A percentile compares a stretch with the other conserved stretches of the same genome.
Evolutionary conservation across 306 rosid species (phyloP).

Genomic region (Fragaria iinumae): DNA sequence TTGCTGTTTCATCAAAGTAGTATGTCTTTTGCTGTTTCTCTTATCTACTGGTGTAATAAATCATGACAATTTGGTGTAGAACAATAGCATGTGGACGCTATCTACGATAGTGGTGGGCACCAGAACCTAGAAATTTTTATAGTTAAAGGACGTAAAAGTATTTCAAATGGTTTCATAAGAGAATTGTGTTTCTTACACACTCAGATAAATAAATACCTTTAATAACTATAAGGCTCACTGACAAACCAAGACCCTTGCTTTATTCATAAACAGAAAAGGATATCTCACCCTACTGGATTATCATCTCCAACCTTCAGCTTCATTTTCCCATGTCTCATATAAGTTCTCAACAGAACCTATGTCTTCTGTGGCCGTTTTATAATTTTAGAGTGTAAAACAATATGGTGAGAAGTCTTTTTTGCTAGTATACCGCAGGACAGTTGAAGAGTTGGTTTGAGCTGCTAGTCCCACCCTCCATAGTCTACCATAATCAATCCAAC

Average conservation of each 20-base stretch:
- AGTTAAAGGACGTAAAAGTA: neutral
- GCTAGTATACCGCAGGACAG: neutral
- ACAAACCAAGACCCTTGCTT: neutral
- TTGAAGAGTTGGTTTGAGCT: neutral
- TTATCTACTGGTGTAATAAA: neutral
- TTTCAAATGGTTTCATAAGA: no score
- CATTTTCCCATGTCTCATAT: neutral
- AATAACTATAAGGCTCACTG: neutral
- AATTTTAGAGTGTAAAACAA: neutral
- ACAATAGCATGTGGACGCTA: neutral
- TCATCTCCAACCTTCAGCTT: neutral
- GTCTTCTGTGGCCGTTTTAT: neutral
- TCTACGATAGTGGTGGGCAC: neutral
- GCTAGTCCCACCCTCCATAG: neutral
- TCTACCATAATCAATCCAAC: neutral
- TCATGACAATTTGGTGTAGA: neutral
- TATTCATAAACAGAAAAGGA: neutral
- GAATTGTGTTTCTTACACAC: neutral
- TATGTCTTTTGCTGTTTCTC: neutral
- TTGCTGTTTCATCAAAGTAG: neutral
- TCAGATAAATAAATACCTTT: neutral
- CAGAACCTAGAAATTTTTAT: neutral
- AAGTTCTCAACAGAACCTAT: neutral
- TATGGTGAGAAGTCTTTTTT: neutral
- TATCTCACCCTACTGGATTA: neutral